These are phyloP conservation scores for Sporothrix pallida DNA, from an alignment of 2,329 filamentous ascomycete species.

Conservation along the genomic window DNA sequence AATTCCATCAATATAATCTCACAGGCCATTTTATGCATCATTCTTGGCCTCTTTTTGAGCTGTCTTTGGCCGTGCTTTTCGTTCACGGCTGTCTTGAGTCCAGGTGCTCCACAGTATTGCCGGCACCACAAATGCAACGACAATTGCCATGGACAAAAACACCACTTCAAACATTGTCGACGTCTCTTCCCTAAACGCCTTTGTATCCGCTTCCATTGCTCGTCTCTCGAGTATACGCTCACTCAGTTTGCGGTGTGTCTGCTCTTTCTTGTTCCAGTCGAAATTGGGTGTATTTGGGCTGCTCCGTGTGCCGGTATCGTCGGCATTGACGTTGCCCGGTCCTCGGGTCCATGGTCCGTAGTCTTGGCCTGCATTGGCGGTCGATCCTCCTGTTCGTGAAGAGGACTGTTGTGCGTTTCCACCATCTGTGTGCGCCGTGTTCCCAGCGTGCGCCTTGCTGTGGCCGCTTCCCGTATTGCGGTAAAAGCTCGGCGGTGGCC, in stretches of 20 bases:
- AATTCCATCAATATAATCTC: too few species aligned
- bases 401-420: background rate
- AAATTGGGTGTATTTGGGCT: conserved; percentile 75
- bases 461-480: conserved; percentile 53
- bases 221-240: conserved; percentile 51
- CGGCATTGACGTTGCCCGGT: conserved; percentile 33
- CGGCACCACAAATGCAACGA: conserved; percentile 49
- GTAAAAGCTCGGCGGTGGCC: conserved; percentile 90
- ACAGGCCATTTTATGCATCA: background rate
- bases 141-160: too few species aligned
- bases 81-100: conserved; percentile 37
- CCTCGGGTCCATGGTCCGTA: conserved; percentile 26
- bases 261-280: conserved; percentile 72
- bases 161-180: too few species aligned
- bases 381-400: conserved; percentile 46
- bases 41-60: background rate
- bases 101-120: conserved; percentile 49
- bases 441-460: conserved; percentile 26
- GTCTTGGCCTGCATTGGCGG: conserved; percentile 38
- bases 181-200: conserved; percentile 50
- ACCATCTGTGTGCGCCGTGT: too few species aligned
- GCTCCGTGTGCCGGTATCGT: conserved; percentile 40
- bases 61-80: conserved; percentile 38
- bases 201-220: conserved; percentile 41
- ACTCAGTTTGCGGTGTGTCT: conserved; percentile 72